Evolutionary conservation across 257 asterid species (phyloP).

Genomic region (Capsicum baccatum): DNA sequence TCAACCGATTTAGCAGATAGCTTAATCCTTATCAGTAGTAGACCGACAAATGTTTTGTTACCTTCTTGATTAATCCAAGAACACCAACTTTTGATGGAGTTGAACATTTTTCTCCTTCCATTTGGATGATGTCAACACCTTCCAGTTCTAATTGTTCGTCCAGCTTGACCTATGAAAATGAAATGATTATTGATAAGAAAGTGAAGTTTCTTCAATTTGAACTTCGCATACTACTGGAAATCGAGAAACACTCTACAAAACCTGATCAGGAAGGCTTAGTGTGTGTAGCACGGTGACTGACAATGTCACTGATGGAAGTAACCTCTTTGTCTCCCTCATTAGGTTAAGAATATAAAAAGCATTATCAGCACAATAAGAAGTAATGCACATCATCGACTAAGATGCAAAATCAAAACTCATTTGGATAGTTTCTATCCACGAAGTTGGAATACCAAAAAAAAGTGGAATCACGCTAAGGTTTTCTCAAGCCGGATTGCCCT

Average conservation of each 20-base stretch:
- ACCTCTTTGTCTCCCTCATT: slow-evolving; percentile 68
- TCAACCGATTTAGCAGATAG: neutral
- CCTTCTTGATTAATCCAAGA: slow-evolving; percentile 90
- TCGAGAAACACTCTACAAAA: slow-evolving; percentile 16
- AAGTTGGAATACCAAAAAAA: neutral
- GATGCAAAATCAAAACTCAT: neutral
- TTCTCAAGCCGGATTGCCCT: neutral
- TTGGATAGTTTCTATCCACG: neutral
- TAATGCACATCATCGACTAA: neutral
- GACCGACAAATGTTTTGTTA: slow-evolving; percentile 19
- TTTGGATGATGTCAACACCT: slow-evolving; percentile 87
- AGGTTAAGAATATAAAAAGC: slow-evolving; percentile 59
- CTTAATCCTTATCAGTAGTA: neutral
- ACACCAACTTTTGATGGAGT: slow-evolving; percentile 75
- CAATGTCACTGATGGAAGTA: slow-evolving; percentile 67
- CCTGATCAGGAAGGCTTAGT: slow-evolving; percentile 60
- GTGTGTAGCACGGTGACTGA: slow-evolving; percentile 81
- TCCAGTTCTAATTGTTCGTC: slow-evolving; percentile 76
- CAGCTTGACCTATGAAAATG: slow-evolving; percentile 58
- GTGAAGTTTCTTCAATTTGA: neutral
- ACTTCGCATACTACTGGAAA: neutral
- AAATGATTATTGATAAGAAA: neutral
- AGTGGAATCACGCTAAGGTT: neutral
- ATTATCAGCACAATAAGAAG: neutral
- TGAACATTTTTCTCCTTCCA: slow-evolving; percentile 85